Evolutionary conservation across 2,329 filamentous ascomycete species (phyloP), one percentile per base, ranked within the genome.

Genomic region (Fusarium praegraminearum): DNA sequence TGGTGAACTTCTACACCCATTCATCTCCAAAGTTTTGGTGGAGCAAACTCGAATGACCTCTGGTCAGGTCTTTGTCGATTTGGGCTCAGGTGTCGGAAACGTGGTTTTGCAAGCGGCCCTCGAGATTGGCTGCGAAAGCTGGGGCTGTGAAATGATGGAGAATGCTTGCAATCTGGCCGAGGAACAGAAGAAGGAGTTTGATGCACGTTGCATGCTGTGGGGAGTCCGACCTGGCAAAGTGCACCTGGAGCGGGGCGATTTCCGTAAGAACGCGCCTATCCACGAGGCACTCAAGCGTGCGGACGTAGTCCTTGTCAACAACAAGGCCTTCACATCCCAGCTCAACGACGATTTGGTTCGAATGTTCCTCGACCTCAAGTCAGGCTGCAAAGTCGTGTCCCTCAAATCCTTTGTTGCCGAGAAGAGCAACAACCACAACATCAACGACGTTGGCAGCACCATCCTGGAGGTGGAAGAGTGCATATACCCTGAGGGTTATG

Each of bases 281-380:
- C 85, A 90, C 63, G 86, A 89, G 26, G 90, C 90, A 10, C 85
- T 99, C 51, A 91, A 91, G 78, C 89, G 90, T 57, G 95, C 96
- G 3, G 96, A 99, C 77, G 94, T 98, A n/a, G 89, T 99, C 20
- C 87, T 99, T 28, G 95, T 98, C 74, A 99, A 99, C 83, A 99
- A 99, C 81, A 94, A 98, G 80, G 96, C 94, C 4, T 99, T 99
- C 80, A 94, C 91, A 8, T 91, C 94, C 16, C 86, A 91, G 73
- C 87, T 98, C 57, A 99, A 98, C 80, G 91, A 93, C 76, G 88
- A 89, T 66, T 84, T 99, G 46, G 89, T 95, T 71, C 89, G 93
- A 73, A 93, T 97, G 83, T 98, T 99, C 76, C 83, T 99, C 64
- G 96, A 99, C 76, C 84, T 98, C 67, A 98, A 98, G 80, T 87